Evolutionary conservation across 2,329 filamentous ascomycete genomes (phyloP).

Genomic region (Arthrinium puccinioides): DNA sequence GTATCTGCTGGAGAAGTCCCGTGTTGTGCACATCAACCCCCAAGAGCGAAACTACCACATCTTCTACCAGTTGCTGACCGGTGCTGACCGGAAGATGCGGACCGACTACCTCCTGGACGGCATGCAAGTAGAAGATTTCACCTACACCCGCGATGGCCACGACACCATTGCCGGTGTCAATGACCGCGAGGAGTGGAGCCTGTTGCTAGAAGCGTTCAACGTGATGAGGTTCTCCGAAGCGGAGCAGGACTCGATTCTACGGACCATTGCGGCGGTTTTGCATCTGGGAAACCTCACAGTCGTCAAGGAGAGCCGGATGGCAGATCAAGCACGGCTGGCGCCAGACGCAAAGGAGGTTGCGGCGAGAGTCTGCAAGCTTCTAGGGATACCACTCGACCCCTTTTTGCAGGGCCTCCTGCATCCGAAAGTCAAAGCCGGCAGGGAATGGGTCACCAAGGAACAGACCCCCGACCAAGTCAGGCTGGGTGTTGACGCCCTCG

Average conservation of each 20-base stretch:
- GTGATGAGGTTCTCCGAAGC: slow-evolving; percentile 88
- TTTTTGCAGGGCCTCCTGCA: slow-evolving; percentile 87
- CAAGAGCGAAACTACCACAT: slow-evolving; percentile 95
- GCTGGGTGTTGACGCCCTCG: slow-evolving; percentile 79
- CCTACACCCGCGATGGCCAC: slow-evolving; percentile 86
- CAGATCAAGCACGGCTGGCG: slow-evolving; percentile 80
- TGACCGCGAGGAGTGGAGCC: slow-evolving; percentile 83
- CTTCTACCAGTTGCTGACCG: slow-evolving; percentile 91
- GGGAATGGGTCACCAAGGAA: slow-evolving; percentile 98
- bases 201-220: slow-evolving; percentile 82
- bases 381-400: slow-evolving; percentile 76
- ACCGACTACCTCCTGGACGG: slow-evolving; percentile 69
- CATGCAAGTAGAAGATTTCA: slow-evolving; percentile 76
- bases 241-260: slow-evolving; percentile 76
- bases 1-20: slow-evolving; percentile 97
- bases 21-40: slow-evolving; percentile 80
- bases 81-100: slow-evolving; percentile 67
- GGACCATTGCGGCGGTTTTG: slow-evolving; percentile 82
- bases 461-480: slow-evolving; percentile 96
- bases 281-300: slow-evolving; percentile 91
- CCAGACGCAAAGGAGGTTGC: slow-evolving; percentile 69
- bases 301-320: slow-evolving; percentile 81
- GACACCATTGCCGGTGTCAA: slow-evolving; percentile 87
- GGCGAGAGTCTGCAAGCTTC: slow-evolving; percentile 70
- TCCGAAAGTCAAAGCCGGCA: slow-evolving; percentile 87